These are phyloP conservation scores for Trametopsis cervina DNA, from an alignment of 768 basidiomycete species.

Conservation along the genomic window DNA sequence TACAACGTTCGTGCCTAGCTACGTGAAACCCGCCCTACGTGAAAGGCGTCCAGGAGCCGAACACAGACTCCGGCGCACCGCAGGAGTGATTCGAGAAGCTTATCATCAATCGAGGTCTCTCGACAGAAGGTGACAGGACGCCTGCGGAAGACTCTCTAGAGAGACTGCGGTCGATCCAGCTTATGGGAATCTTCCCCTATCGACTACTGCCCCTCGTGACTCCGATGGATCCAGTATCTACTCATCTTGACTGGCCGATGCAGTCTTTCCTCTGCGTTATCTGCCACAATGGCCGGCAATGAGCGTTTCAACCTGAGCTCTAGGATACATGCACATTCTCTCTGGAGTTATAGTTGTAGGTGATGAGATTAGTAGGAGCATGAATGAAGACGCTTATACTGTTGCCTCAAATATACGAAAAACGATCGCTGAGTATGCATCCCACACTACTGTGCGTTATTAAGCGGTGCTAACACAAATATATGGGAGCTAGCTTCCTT, in stretches of 20 bases:
- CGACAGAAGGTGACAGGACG: constrained; percentile 9
- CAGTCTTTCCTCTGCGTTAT: constrained; percentile 15
- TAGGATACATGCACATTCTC: constrained; percentile 2
- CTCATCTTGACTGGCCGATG: constrained; percentile 15
- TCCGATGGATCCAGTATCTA: not conserved
- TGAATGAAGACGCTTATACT: constrained; percentile 14
- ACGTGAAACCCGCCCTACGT: constrained; percentile 6
- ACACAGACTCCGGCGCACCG: constrained; percentile 4
- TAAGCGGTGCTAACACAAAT: not conserved
- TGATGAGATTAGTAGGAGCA: constrained; percentile 18
- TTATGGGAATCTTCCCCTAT: not conserved
- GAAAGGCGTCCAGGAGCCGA: constrained; percentile 7
- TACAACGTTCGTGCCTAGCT: not conserved
- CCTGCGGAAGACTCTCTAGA: not conserved
- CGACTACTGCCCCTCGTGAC: not conserved
- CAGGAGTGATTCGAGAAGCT: constrained; percentile 18
- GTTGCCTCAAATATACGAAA: constrained; percentile 12
- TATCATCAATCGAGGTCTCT: constrained; percentile 17
- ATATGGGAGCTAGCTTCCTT: constrained; percentile 8
- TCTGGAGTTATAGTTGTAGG: constrained; percentile 19
- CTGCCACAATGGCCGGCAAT: constrained; percentile 17
- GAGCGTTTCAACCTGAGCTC: constrained; percentile 16
- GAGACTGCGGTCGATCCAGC: not conserved
- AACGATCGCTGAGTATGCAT: constrained; percentile 9
- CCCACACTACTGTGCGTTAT: not conserved